Conservation (phyloP, 1,139 yeast species). For the Kazachstania sp. region DNA sequence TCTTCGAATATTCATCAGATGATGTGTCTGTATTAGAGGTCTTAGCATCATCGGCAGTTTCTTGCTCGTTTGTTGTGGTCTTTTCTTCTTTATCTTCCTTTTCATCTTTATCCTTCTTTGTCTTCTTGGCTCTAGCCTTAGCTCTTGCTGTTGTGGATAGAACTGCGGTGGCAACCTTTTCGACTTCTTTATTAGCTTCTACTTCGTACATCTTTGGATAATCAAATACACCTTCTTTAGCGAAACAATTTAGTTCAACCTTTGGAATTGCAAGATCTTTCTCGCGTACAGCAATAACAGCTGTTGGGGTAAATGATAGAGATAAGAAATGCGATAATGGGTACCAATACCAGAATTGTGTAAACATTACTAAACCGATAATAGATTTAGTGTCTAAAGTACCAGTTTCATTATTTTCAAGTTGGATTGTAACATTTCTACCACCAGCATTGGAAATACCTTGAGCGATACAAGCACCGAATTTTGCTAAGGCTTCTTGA, state of each 20-base stretch:
- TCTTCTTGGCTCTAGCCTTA: constrained; percentile 80
- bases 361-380: constrained; percentile 82
- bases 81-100: constrained; percentile 34
- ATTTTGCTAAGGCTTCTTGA: constrained; percentile 94
- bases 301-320: constrained; percentile 86
- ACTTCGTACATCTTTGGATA: constrained; percentile 88
- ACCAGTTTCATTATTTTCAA: constrained; percentile 86
- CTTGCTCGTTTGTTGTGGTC: constrained; percentile 21
- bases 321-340: constrained; percentile 91
- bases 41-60: constrained; percentile 16
- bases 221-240: constrained; percentile 70
- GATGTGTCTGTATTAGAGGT: constrained; percentile 24
- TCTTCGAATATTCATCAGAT: constrained; percentile 30
- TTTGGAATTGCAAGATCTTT: constrained; percentile 83
- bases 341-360: constrained; percentile 98
- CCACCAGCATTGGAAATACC: constrained; percentile 99
- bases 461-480: constrained; percentile 95
- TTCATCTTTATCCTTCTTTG: constrained; percentile 46
- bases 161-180: constrained; percentile 86
- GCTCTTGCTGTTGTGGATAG: constrained; percentile 90
- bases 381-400: constrained; percentile 85
- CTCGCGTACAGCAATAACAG: constrained; percentile 70
- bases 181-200: constrained; percentile 73
- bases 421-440: constrained; percentile 86
- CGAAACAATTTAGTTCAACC: constrained; percentile 71